These are phyloP conservation scores for Fusarium heterosporum DNA, from an alignment of 2,329 filamentous ascomycete genomes.

Conservation along the genomic window DNA sequence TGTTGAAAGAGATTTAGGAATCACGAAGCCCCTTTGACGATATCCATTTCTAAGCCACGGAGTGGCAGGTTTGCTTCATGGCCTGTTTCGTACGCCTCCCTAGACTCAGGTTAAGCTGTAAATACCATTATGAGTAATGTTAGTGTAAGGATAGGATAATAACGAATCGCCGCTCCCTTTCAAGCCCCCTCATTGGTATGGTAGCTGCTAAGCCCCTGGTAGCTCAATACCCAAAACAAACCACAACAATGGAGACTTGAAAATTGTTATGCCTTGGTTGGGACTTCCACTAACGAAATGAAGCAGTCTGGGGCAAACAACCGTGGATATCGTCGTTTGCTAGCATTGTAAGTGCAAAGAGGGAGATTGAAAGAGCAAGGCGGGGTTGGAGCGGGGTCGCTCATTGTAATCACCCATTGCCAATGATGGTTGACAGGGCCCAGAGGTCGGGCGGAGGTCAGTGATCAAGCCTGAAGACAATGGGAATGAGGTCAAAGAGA, in stretches of 20 bases:
- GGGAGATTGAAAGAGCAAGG: not conserved
- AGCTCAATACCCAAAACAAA: not conserved
- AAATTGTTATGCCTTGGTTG: not conserved
- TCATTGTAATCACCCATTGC: not conserved
- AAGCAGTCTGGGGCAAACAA: not conserved
- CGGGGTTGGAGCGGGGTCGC: conserved; percentile 9
- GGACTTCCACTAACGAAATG: not conserved
- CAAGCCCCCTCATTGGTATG: conserved; percentile 9
- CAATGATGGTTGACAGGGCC: not conserved
- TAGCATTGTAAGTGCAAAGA: not conserved
- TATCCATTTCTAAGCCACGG: not conserved
- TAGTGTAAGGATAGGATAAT: not conserved
- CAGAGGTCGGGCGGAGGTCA: not conserved
- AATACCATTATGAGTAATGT: not conserved
- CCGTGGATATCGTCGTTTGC: conserved; percentile 2
- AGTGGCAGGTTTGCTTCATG: not conserved
- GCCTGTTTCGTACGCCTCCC: not conserved
- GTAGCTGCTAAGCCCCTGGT: conserved; percentile 16
- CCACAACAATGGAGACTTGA: not conserved
- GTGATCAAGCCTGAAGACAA: not conserved
- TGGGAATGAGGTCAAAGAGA: not conserved
- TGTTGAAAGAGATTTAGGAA: conserved; percentile 3
- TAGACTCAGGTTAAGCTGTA: not conserved
- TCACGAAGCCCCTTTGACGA: not conserved
- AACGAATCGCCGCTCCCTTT: conserved; percentile 3